phyloP scores from a whole-genome alignment of 2,329 filamentous ascomycete species.

The Alternaria infectoria region DNA sequence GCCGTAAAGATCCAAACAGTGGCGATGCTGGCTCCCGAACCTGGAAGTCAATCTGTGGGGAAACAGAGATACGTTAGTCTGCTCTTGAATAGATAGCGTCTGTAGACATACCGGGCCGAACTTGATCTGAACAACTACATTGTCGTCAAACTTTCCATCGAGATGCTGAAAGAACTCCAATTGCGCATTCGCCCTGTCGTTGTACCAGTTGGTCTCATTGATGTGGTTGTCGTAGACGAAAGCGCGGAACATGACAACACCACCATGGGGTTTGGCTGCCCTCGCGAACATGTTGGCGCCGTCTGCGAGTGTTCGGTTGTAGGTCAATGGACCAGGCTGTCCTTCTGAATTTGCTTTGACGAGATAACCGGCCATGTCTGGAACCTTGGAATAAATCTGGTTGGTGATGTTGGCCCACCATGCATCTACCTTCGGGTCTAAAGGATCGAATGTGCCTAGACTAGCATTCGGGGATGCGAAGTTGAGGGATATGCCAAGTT shows the following conservation, averaged over 20 bases:
- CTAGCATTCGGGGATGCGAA: constrained; percentile 67
- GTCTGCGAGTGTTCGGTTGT: constrained; percentile 72
- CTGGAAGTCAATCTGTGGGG: constrained; percentile 68
- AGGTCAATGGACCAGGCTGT: constrained; percentile 71
- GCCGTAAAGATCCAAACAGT: constrained; percentile 62
- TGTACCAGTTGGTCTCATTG: constrained; percentile 66
- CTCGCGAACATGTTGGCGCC: constrained; percentile 77
- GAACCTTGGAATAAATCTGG: constrained; percentile 65
- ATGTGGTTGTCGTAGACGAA: constrained; percentile 71
- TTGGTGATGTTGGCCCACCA: constrained; percentile 70
- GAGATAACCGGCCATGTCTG: constrained; percentile 72
- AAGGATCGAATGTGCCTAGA: constrained; percentile 68
- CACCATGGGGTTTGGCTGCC: constrained; percentile 90
- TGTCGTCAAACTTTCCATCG: constrained; percentile 71
- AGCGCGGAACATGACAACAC: constrained; percentile 76
- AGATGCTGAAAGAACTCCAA: constrained; percentile 70
- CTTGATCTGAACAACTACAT: constrained; percentile 76
- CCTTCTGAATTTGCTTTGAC: constrained; percentile 77
- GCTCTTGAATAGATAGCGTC: neutral
- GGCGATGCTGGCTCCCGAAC: constrained; percentile 71
- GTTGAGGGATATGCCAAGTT: constrained; percentile 70
- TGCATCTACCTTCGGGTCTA: constrained; percentile 63
- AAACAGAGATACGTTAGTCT: neutral
- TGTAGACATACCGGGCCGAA: constrained; percentile 60
- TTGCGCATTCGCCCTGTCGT: constrained; percentile 72